Evolutionary conservation across 805 yeast species (phyloP), one percentile per base, ranked within the genome.

Genomic region (Yarrowia hollandica): DNA sequence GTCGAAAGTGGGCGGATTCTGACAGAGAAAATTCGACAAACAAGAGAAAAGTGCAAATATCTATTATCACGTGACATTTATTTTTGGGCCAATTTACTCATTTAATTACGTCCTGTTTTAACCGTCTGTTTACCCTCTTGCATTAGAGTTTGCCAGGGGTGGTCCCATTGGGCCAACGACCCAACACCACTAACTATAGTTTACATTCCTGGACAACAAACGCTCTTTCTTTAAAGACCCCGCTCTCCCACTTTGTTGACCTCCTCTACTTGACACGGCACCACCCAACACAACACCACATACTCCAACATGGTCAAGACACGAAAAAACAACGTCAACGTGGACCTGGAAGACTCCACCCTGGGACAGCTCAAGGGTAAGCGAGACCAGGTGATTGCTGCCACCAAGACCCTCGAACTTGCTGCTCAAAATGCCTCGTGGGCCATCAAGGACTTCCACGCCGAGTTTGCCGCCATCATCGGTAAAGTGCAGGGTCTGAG

Each of bases 301-400:
- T 11, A n/a, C n/a, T n/a, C n/a, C n/a, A 37, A 3, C 25, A 30
- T 44, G 34, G 54, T 44, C n/a, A 31, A 30, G 12, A 9, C 37
- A 15, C 18, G 28, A 30, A 14, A n/a, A 21, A 44, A 28, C 37
- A 44, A 30, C 26, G 21, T 44, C 18, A n/a, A 14, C 26, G 10
- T 44, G 10, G 54, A 44, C 26, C 54, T 44, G 54, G 54, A 44
- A 15, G 54, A 44, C 19, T 44, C 54, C n/a, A 15, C n/a, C 22
- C 37, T 44, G n/a, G 37, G 54, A 35, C 54, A 30, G 37, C 54
- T 44, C 54, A 44, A 44, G 26, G 54, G 54, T 37, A 44, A 44
- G 37, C 54, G 54, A 2, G 54, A 44, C 37, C 54, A 44, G 37
- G 54, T 44, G 10, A 44, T 44, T 30, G 54, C 54, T 5, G 54